Percentiles rank a stretch among this genome's conserved stretches.
Evolutionary conservation across 2,329 filamentous ascomycete genomes (phyloP).

Genomic region (Colletotrichum salicis): DNA sequence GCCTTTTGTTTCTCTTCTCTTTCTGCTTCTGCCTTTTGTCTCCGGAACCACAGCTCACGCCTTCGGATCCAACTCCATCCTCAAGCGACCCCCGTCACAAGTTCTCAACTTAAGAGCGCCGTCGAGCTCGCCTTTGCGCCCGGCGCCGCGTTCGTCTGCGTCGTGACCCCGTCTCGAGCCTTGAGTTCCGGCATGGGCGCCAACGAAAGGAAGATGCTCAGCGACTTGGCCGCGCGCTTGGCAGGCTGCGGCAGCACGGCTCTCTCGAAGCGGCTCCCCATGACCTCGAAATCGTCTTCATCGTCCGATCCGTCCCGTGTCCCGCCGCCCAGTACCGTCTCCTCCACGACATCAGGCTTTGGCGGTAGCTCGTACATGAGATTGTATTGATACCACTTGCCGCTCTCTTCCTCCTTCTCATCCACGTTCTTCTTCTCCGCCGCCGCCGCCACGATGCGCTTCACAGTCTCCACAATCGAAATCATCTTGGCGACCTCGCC

Average conservation of each 20-base stretch:
- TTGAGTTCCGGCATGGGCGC: slow-evolving; percentile 66
- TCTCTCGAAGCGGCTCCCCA: slow-evolving; percentile 66
- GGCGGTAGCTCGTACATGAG: slow-evolving; percentile 60
- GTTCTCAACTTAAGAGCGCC: background rate
- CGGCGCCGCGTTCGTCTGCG: slow-evolving; percentile 55
- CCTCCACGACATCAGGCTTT: slow-evolving; percentile 51
- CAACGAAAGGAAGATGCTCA: slow-evolving; percentile 70
- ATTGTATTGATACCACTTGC: slow-evolving; percentile 66
- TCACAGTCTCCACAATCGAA: slow-evolving; percentile 73
- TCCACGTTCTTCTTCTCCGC: slow-evolving; percentile 44
- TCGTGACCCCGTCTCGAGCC: slow-evolving; percentile 55
- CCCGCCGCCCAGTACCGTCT: slow-evolving; percentile 52
- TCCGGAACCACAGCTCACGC: background rate
- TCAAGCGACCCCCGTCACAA: too few species aligned
- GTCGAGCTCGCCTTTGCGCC: slow-evolving; percentile 33
- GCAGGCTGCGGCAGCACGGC: slow-evolving; percentile 60
- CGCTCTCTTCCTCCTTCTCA: slow-evolving; percentile 44
- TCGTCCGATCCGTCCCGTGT: slow-evolving; percentile 44
- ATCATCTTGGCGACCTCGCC: slow-evolving; percentile 72
- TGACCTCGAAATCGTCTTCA: slow-evolving; percentile 65
- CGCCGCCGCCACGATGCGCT: slow-evolving; percentile 56
- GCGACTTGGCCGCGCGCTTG: slow-evolving; percentile 59
- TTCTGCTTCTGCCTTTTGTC: background rate
- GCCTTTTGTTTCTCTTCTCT: too few species aligned
- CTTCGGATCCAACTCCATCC: background rate